Percentiles rank a stretch among this genome's conserved stretches.
These are phyloP conservation scores for Corinectria fuckeliana DNA, from an alignment of 2,329 filamentous ascomycete species.

Conservation along the genomic window DNA sequence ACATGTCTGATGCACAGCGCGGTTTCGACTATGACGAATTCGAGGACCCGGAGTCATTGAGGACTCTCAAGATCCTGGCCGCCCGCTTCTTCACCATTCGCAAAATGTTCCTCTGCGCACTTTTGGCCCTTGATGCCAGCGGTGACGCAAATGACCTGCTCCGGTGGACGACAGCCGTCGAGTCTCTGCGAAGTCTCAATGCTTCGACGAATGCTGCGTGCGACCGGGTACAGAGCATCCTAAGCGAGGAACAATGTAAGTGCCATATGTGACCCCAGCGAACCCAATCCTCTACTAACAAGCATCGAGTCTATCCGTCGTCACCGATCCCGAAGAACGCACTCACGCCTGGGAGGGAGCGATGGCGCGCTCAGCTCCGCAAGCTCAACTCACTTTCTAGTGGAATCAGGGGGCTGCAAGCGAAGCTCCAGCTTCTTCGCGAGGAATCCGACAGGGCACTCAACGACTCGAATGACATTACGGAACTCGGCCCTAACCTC, in stretches of 20 bases:
- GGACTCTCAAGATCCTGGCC: constrained; percentile 80
- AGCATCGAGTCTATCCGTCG: constrained; percentile 55
- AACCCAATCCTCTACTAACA: constrained; percentile 21
- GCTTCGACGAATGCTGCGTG: constrained; percentile 67
- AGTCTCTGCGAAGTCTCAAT: constrained; percentile 73
- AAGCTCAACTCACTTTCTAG: constrained; percentile 89
- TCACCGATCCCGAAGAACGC: constrained; percentile 64
- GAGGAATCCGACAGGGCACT: constrained; percentile 86
- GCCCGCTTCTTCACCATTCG: constrained; percentile 81
- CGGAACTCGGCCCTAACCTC: constrained; percentile 78
- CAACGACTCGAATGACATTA: constrained; percentile 74
- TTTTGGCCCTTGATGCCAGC: constrained; percentile 84
- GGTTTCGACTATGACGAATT: constrained; percentile 71
- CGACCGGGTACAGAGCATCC: constrained; percentile 69
- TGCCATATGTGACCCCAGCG: constrained; percentile 16
- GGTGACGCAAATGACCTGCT: constrained; percentile 78
- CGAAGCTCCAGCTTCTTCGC: constrained; percentile 88
- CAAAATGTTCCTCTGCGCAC: constrained; percentile 86
- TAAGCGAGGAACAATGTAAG: constrained; percentile 82
- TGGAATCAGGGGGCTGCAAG: constrained; percentile 89
- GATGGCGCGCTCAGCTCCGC: constrained; percentile 84
- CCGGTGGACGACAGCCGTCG: constrained; percentile 79
- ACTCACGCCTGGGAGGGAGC: constrained; percentile 77
- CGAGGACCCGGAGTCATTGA: constrained; percentile 79
- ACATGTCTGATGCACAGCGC: constrained; percentile 72